A percentile compares a stretch with the other conserved stretches of the same genome.
Conservation (phyloP, 306 rosid genomes). For the Quercus gilva region DNA sequence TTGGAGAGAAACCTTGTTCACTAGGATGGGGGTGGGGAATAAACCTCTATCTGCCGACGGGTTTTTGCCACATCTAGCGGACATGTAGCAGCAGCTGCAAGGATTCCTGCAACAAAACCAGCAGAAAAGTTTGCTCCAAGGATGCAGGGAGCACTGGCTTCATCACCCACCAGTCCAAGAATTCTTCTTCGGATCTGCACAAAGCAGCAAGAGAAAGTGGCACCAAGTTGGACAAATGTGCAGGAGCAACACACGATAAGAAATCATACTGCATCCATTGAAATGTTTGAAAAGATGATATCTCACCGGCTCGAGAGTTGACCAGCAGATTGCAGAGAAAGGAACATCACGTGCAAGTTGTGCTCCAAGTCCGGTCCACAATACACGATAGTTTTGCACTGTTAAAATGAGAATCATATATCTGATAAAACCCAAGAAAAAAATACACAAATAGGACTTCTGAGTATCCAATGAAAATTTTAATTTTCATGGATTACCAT, state of each 20-base stretch:
- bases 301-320: slow-evolving; percentile 91
- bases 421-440: slow-evolving; percentile 15
- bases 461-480: background rate
- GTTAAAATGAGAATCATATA: slow-evolving; percentile 13
- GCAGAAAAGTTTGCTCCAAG: slow-evolving; percentile 85
- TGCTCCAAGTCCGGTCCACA: slow-evolving; percentile 99
- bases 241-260: slow-evolving; percentile 20
- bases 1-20: too few species aligned
- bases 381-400: slow-evolving; percentile 66
- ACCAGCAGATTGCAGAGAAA: slow-evolving; percentile 95
- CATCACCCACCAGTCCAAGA: slow-evolving; percentile 58
- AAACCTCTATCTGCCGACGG: slow-evolving; percentile 89
- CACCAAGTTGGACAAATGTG: slow-evolving; percentile 25
- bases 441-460: background rate
- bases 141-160: slow-evolving; percentile 49
- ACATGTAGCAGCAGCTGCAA: slow-evolving; percentile 90
- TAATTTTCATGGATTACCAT: background rate
- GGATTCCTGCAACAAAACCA: slow-evolving; percentile 81
- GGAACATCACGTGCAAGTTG: slow-evolving; percentile 96
- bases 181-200: slow-evolving; percentile 63
- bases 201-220: slow-evolving; percentile 11
- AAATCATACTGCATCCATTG: background rate
- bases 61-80: slow-evolving; percentile 96
- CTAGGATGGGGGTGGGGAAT: too few species aligned
- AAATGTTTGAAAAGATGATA: slow-evolving; percentile 1